phyloP scores from a whole-genome alignment of 2,329 filamentous ascomycete species.

The Xylaria sp. region DNA sequence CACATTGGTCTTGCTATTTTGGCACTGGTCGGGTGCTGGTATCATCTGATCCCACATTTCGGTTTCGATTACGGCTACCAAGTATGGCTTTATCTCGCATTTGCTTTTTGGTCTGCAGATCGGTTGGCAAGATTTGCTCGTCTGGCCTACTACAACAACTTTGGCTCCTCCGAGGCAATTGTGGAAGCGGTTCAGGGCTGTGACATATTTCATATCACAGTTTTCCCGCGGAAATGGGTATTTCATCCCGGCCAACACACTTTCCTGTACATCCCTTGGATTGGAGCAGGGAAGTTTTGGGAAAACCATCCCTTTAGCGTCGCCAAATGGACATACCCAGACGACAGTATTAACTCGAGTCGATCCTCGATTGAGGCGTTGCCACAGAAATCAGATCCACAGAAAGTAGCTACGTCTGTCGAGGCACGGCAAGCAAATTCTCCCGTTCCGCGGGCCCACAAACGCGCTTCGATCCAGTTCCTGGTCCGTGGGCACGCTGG shows the following conservation, averaged over 20 bases:
- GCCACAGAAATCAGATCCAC: neutral
- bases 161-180: conserved; percentile 19
- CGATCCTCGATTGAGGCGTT: neutral
- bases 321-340: conserved; percentile 26
- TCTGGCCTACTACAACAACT: conserved; percentile 30
- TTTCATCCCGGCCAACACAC: conserved; percentile 30
- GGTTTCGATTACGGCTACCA: conserved; percentile 35
- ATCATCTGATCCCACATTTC: conserved; percentile 35
- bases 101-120: conserved; percentile 36
- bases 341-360: neutral
- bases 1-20: conserved; percentile 40
- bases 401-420: neutral
- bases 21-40: conserved; percentile 37
- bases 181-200: conserved; percentile 25
- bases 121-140: conserved; percentile 29
- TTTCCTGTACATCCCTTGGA: conserved; percentile 34
- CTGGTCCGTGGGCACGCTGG: conserved; percentile 26
- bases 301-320: conserved; percentile 39
- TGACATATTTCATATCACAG: conserved; percentile 27
- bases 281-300: conserved; percentile 30
- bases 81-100: conserved; percentile 37
- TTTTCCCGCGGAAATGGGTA: conserved; percentile 19
- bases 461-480: conserved; percentile 10
- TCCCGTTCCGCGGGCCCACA: neutral
- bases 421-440: neutral